A percentile compares a stretch with the other conserved stretches of the same genome.
These are phyloP conservation scores for Nicotiana undulata DNA, from an alignment of 257 asterid species.

Conservation along the genomic window DNA sequence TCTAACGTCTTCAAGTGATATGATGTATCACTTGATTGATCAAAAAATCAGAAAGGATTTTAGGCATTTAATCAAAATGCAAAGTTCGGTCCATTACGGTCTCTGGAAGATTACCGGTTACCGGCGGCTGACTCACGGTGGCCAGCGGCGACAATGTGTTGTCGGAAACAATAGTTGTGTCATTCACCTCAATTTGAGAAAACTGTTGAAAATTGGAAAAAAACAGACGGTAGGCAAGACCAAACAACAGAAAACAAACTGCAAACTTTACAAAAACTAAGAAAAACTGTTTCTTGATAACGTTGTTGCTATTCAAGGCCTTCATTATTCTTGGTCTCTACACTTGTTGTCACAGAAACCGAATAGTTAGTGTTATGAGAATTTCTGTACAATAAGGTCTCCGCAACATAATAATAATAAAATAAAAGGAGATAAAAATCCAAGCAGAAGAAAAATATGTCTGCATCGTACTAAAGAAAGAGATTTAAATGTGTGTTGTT, in stretches of 20 bases:
- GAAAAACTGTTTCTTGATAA: conserved; percentile 26
- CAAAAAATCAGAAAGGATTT: too few species aligned
- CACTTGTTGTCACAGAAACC: background rate
- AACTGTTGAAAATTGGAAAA: conserved; percentile 43
- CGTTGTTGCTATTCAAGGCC: conserved; percentile 11
- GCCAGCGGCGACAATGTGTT: conserved; percentile 14
- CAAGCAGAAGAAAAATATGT: background rate
- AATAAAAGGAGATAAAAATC: background rate
- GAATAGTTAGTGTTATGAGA: background rate
- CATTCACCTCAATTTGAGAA: conserved; percentile 22
- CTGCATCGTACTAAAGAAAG: too few species aligned
- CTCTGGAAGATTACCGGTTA: conserved; percentile 6
- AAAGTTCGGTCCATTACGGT: conserved; percentile 16
- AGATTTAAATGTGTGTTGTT: too few species aligned
- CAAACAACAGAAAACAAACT: conserved; percentile 45
- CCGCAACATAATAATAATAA: background rate
- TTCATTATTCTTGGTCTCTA: conserved; percentile 35
- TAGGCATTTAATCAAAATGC: too few species aligned
- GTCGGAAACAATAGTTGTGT: conserved; percentile 8
- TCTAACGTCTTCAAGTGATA: too few species aligned
- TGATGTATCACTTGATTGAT: too few species aligned
- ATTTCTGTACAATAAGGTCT: background rate
- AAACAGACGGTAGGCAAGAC: conserved; percentile 44
- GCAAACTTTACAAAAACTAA: conserved; percentile 34
- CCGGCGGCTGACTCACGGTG: conserved; percentile 14